Percentiles rank a stretch among this genome's conserved stretches.
These are phyloP conservation scores for Fusarium nisikadoi DNA, from an alignment of 2,329 filamentous ascomycete species.

Conservation along the genomic window DNA sequence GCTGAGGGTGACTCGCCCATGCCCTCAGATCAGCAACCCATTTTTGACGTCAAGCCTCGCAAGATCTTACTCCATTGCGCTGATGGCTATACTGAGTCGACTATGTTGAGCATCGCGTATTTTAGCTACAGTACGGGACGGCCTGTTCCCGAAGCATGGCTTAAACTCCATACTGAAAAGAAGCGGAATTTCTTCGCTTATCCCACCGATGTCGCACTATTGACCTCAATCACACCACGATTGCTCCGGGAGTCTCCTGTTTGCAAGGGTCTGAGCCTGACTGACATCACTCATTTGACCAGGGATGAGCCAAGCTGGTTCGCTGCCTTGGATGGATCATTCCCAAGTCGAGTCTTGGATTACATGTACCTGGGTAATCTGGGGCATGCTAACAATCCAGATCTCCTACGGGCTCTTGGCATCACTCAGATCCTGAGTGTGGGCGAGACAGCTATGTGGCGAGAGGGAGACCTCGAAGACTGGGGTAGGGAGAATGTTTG, in stretches of 20 bases:
- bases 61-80: slow-evolving; percentile 92
- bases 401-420: slow-evolving; percentile 80
- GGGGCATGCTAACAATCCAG: slow-evolving; percentile 92
- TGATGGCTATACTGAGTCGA: slow-evolving; percentile 96
- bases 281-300: slow-evolving; percentile 63
- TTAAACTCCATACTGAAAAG: slow-evolving; percentile 82
- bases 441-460: slow-evolving; percentile 88
- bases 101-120: slow-evolving; percentile 89
- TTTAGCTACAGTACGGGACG: slow-evolving; percentile 90
- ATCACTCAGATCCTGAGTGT: slow-evolving; percentile 92
- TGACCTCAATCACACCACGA: slow-evolving; percentile 80
- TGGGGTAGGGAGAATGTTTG: slow-evolving; percentile 86
- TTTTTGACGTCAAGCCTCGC: slow-evolving; percentile 55
- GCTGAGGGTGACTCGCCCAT: slow-evolving; percentile 46
- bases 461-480: slow-evolving; percentile 71
- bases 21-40: slow-evolving; percentile 30
- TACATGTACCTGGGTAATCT: slow-evolving; percentile 98
- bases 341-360: slow-evolving; percentile 87
- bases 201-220: slow-evolving; percentile 84
- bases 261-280: slow-evolving; percentile 58
- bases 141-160: slow-evolving; percentile 86
- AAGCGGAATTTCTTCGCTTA: slow-evolving; percentile 97
- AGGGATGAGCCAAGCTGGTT: slow-evolving; percentile 81
- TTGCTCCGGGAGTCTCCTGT: slow-evolving; percentile 77
- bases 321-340: slow-evolving; percentile 83